Base-by-base conservation (phyloP, 495 filamentous ascomycete genomes). In the Cudoniella acicularis region DNA sequence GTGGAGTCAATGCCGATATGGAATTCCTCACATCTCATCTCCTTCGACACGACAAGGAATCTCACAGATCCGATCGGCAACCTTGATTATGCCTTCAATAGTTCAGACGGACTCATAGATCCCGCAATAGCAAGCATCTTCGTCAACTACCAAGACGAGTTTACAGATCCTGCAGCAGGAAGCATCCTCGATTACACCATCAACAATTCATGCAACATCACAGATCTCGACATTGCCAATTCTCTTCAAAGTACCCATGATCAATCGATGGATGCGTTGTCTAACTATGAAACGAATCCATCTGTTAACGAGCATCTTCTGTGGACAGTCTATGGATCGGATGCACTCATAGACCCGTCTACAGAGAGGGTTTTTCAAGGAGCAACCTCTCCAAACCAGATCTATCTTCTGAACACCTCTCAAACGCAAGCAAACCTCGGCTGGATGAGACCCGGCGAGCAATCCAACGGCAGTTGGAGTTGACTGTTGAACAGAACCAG, bases 341-440 rank as follows among this genome's bases (percentile, higher is more conserved):
- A 45, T 57, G 25, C 40, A 47, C 55, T 57, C 27, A 57, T 47
- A 57, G 55, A 57, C 55, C 55, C 46, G 55, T 41, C 46, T 51
- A 57, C 46, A 20, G 55, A 50, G 8, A 46, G 49, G 55, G 1
- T 51, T 24, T 27, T 51, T 57, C 48, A 48, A 26, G 22, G 40
- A 47, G 18, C 43, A 26, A 53, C 46, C n/a, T 36, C 30, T 36
- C 30, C 30, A 36, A 36, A 4, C 30, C 30, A 36, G 30, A 4
- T 36, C 30, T 36, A 36, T 36, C 30, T 36, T 36, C 4, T 36
- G 30, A 36, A 36, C 30, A 36, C 13, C 30, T 36, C 30, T 13
- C 30, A 13, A 36, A 36, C 30, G 30, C 30, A 36, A 36, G 30
- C 30, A 36, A 4, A 36, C 30, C 30, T n/a, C 30, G 30, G 30